A percentile compares a stretch with the other conserved stretches of the same genome.
Evolutionary conservation across 768 basidiomycete genomes (phyloP).

Genomic region (Rhodotorula taiwanensis): DNA sequence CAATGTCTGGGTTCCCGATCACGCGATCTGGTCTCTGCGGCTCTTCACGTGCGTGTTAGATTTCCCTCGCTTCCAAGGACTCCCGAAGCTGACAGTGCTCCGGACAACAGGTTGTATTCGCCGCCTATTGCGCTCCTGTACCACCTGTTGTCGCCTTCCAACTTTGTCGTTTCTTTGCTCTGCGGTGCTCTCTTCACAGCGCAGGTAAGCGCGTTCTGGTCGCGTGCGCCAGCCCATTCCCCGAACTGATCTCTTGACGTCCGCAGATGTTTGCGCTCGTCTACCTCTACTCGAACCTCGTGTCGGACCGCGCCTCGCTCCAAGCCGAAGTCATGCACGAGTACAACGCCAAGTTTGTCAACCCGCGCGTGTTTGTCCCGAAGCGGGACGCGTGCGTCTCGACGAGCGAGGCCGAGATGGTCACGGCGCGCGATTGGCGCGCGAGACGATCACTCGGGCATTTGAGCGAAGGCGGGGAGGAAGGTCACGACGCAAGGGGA

Average conservation of each 20-base stretch:
- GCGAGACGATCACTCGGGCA: not conserved
- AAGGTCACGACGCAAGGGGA: too few relatives aligned
- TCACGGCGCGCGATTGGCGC: conserved; percentile 1
- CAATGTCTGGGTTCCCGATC: conserved; percentile 36
- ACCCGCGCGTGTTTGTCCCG: conserved; percentile 27
- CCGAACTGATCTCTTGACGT: not conserved
- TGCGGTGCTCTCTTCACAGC: conserved; percentile 4
- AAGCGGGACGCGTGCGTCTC: conserved; percentile 22
- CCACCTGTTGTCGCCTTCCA: conserved; percentile 33
- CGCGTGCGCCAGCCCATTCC: not conserved
- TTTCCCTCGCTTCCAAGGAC: not conserved
- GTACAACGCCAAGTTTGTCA: conserved; percentile 35
- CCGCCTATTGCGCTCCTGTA: conserved; percentile 37
- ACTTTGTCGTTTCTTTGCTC: conserved; percentile 26
- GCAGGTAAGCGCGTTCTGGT: conserved; percentile 16
- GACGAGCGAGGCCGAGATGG: conserved; percentile 27
- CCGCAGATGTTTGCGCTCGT: conserved; percentile 31
- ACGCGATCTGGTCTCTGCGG: conserved; percentile 28
- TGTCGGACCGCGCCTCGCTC: conserved; percentile 31
- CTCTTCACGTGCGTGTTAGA: conserved; percentile 26
- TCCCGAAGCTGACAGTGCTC: not conserved
- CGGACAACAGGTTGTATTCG: conserved; percentile 25
- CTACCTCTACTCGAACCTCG: conserved; percentile 27
- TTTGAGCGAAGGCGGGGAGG: too few relatives aligned
- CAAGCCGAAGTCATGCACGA: conserved; percentile 37